Evolutionary conservation across 1,284 basidiomycete species (phyloP).

Genomic region (Melampsora americana): DNA sequence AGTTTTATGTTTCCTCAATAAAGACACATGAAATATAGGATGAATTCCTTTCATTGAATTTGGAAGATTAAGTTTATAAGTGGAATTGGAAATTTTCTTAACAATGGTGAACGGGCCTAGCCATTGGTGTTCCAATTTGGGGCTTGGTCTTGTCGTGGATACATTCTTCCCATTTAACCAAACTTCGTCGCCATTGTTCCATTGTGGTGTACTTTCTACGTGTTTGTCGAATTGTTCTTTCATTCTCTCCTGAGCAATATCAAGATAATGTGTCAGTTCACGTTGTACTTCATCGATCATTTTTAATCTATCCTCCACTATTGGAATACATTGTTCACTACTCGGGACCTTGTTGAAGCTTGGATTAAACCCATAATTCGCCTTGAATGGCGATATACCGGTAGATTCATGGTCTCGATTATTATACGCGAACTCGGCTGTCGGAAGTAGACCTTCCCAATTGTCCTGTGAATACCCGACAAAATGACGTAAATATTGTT

Average conservation of each 20-base stretch:
- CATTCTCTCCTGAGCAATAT: neutral
- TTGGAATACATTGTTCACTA: neutral
- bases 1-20: neutral
- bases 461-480: too few species aligned
- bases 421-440: neutral
- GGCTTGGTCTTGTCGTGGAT: too few species aligned
- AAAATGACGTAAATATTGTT: too few species aligned
- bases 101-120: conserved; percentile 19
- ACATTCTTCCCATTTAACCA: conserved; percentile 10
- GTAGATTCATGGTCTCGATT: too few species aligned
- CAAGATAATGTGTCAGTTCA: neutral
- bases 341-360: neutral
- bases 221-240: neutral
- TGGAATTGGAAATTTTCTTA: neutral
- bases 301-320: neutral
- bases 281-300: neutral
- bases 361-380: neutral
- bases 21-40: conserved; percentile 13
- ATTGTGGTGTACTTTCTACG: neutral
- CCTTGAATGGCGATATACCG: neutral
- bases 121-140: conserved; percentile 3
- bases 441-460: neutral
- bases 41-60: neutral
- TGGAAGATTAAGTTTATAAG: conserved; percentile 14
- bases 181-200: neutral